A percentile compares a stretch with the other conserved stretches of the same genome.
These are phyloP conservation scores for Sporothrix inflata DNA, from an alignment of 2,329 filamentous ascomycete genomes.

Conservation along the genomic window DNA sequence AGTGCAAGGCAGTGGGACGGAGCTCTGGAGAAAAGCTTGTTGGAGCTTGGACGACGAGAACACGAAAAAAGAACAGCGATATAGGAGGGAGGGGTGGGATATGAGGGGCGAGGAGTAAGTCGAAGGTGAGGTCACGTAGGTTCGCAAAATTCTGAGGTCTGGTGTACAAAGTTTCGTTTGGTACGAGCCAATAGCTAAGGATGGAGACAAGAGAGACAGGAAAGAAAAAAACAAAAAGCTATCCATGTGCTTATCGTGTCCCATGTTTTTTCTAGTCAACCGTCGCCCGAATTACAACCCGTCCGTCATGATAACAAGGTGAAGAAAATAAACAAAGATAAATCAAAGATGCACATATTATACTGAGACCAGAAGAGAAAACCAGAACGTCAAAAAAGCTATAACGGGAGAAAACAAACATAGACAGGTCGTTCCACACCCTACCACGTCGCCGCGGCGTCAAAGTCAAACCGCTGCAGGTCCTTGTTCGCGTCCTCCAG, in stretches of 20 bases:
- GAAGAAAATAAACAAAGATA: neutral
- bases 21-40: slow-evolving; percentile 14
- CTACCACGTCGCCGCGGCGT: slow-evolving; percentile 69
- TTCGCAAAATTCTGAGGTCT: neutral
- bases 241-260: neutral
- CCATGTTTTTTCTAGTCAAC: neutral
- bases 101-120: neutral
- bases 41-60: slow-evolving; percentile 9
- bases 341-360: neutral
- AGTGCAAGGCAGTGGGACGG: neutral
- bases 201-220: neutral
- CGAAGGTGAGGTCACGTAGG: neutral
- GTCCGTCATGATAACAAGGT: neutral
- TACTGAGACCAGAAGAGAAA: neutral
- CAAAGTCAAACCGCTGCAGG: slow-evolving; percentile 83
- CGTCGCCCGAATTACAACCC: neutral
- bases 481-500: slow-evolving; percentile 94
- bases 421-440: neutral
- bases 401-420: neutral
- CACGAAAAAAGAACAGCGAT: neutral
- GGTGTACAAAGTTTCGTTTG: neutral
- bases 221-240: neutral
- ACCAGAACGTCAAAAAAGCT: neutral
- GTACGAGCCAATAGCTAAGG: neutral
- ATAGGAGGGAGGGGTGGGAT: neutral